Evolutionary conservation across 2,329 filamentous ascomycete genomes (phyloP).

Genomic region (Penicillium sp.): DNA sequence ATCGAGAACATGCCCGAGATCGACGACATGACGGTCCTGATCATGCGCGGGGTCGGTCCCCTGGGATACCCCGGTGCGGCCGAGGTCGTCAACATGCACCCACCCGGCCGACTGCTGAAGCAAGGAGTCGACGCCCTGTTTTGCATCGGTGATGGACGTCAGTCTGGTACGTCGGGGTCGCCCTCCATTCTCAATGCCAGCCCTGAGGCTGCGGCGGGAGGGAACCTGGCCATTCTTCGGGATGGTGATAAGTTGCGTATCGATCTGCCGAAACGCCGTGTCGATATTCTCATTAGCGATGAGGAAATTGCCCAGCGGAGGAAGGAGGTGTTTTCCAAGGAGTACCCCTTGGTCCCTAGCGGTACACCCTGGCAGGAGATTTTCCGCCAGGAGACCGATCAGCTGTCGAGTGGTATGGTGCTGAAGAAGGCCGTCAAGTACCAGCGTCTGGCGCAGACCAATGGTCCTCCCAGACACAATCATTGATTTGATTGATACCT

Average conservation of each 20-base stretch:
- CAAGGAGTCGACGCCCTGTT: constrained; percentile 51
- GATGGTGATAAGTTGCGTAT: constrained; percentile 56
- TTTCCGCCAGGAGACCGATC: constrained; percentile 50
- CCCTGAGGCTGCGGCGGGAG: constrained; percentile 57
- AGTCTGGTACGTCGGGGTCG: constrained; percentile 58
- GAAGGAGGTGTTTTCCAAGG: not conserved
- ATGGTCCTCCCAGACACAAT: constrained; percentile 50
- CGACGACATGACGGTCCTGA: constrained; percentile 45
- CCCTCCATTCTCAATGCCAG: constrained; percentile 60
- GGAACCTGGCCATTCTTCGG: constrained; percentile 54
- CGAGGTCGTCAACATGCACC: constrained; percentile 57
- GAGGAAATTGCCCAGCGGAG: constrained; percentile 45
- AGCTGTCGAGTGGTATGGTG: constrained; percentile 53
- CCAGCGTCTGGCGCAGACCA: constrained; percentile 50
- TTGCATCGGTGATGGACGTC: constrained; percentile 58
- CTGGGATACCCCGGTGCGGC: constrained; percentile 55
- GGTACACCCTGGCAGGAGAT: constrained; percentile 55
- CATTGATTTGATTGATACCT: constrained; percentile 27
- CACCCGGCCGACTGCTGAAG: constrained; percentile 48
- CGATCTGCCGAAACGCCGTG: constrained; percentile 52
- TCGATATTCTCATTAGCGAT: constrained; percentile 48
- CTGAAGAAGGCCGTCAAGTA: constrained; percentile 50
- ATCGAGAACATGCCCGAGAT: constrained; percentile 46
- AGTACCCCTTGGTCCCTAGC: constrained; percentile 9
- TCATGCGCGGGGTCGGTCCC: constrained; percentile 55